Evolutionary conservation across 1,284 basidiomycete genomes (phyloP).

Genomic region (Takashimella tepidaria): DNA sequence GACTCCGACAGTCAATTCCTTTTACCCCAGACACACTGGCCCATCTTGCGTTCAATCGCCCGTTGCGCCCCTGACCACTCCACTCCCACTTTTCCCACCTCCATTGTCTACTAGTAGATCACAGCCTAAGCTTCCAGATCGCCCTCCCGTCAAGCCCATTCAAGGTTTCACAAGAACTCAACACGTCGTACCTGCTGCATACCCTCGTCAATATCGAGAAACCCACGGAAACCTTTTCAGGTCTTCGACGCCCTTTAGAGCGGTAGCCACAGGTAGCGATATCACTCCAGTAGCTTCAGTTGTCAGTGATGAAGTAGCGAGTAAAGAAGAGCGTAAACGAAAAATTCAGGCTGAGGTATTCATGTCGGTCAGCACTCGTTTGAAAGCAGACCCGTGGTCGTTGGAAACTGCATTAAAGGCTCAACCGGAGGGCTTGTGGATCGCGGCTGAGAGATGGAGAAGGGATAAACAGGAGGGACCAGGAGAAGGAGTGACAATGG

Average conservation of each 20-base stretch:
- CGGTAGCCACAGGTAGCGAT: not conserved
- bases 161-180: constrained; percentile 53
- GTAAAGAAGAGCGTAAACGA: constrained; percentile 35
- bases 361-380: not conserved
- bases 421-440: constrained; percentile 44
- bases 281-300: not conserved
- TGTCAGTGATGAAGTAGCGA: constrained; percentile 4
- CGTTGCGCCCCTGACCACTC: constrained; percentile 5
- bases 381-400: not conserved
- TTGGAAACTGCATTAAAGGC: constrained; percentile 1
- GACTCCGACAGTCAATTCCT: too few relatives aligned
- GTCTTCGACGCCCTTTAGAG: constrained; percentile 17
- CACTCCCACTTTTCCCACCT: constrained; percentile 11
- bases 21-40: constrained; percentile 9
- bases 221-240: constrained; percentile 29
- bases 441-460: constrained; percentile 23
- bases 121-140: constrained; percentile 13
- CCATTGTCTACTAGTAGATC: constrained; percentile 8
- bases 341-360: constrained; percentile 25
- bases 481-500: constrained; percentile 56
- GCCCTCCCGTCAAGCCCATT: constrained; percentile 22
- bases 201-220: constrained; percentile 51
- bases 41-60: constrained; percentile 10
- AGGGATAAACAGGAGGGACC: constrained; percentile 9
- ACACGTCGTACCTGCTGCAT: constrained; percentile 68